Evolutionary conservation across 2,329 filamentous ascomycete genomes (phyloP).

Genomic region (Diaporthe aspalathi): DNA sequence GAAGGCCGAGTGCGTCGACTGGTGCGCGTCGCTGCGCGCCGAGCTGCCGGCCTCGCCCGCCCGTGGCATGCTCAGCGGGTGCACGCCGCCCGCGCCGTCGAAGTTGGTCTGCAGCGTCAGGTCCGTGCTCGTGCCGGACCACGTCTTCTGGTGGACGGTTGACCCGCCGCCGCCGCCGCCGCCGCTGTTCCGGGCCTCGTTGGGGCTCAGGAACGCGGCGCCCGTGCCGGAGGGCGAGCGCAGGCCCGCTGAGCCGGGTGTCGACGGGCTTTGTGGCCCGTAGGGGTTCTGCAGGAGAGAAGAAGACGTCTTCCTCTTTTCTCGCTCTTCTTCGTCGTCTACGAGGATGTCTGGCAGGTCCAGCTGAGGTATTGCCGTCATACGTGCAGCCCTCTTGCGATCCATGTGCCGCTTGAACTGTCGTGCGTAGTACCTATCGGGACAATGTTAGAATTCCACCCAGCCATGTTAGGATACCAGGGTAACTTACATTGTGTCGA

Average conservation of each 20-base stretch:
- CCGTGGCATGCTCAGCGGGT: constrained; percentile 67
- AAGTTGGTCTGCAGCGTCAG: constrained; percentile 55
- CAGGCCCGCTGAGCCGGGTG: constrained; percentile 41
- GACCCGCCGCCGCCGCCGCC: constrained; percentile 44
- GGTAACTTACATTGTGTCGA: constrained; percentile 80
- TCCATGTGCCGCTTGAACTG: constrained; percentile 82
- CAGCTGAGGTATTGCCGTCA: constrained; percentile 82
- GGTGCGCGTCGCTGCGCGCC: constrained; percentile 48
- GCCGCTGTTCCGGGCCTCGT: constrained; percentile 49
- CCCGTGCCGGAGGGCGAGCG: constrained; percentile 38
- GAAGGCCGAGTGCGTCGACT: constrained; percentile 64
- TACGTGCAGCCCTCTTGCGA: constrained; percentile 77
- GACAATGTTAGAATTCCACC: constrained; percentile 14
- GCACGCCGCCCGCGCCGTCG: constrained; percentile 47
- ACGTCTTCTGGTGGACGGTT: constrained; percentile 53
- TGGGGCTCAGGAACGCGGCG: constrained; percentile 50
- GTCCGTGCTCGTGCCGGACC: constrained; percentile 57
- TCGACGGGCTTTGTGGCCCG: constrained; percentile 40
- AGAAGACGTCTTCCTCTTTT: constrained; percentile 41
- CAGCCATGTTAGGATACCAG: neutral
- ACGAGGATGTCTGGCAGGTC: constrained; percentile 91
- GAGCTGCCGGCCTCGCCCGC: constrained; percentile 50
- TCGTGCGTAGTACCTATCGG: constrained; percentile 78
- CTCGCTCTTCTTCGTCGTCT: constrained; percentile 75
- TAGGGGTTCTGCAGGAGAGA: constrained; percentile 34